phyloP scores from a whole-genome alignment of 306 rosid species.

The Fragaria vesca region DNA sequence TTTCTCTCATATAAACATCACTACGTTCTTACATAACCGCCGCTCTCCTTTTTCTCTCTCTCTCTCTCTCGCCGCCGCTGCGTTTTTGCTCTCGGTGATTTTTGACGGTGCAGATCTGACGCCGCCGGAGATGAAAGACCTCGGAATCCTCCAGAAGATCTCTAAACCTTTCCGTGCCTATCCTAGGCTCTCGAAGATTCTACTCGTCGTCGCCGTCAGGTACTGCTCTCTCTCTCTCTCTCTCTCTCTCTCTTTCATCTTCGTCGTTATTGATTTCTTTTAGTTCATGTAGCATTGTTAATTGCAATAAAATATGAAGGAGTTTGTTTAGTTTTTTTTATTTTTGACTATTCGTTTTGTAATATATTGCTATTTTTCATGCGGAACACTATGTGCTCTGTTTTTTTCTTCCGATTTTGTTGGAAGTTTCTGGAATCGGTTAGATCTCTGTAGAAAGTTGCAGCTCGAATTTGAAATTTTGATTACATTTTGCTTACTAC shows the following conservation, averaged over 20 bases:
- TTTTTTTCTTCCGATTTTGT: neutral
- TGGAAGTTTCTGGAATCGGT: conserved; percentile 1
- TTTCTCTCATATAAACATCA: neutral
- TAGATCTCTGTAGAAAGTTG: neutral
- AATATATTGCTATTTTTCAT: neutral
- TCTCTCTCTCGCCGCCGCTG: neutral
- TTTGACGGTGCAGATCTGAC: conserved; percentile 27
- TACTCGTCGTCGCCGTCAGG: conserved; percentile 71
- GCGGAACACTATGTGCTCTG: neutral
- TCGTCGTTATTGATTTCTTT: neutral
- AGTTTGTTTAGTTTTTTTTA: neutral
- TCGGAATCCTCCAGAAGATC: conserved; percentile 38
- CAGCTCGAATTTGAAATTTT: neutral
- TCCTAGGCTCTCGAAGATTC: conserved; percentile 50
- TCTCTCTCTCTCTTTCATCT: neutral
- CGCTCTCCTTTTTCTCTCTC: neutral
- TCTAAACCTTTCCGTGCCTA: conserved; percentile 49
- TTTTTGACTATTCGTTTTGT: neutral
- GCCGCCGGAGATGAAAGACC: conserved; percentile 38
- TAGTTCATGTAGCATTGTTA: neutral
- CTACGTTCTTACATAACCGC: neutral
- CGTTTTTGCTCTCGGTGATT: neutral
- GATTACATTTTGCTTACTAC: neutral
- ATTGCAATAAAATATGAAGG: neutral
- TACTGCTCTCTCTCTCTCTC: conserved; percentile 23